Percentiles rank a stretch among this genome's conserved stretches.
phyloP scores from a whole-genome alignment of 495 filamentous ascomycete genomes.

The Daldinia caldariorum region DNA sequence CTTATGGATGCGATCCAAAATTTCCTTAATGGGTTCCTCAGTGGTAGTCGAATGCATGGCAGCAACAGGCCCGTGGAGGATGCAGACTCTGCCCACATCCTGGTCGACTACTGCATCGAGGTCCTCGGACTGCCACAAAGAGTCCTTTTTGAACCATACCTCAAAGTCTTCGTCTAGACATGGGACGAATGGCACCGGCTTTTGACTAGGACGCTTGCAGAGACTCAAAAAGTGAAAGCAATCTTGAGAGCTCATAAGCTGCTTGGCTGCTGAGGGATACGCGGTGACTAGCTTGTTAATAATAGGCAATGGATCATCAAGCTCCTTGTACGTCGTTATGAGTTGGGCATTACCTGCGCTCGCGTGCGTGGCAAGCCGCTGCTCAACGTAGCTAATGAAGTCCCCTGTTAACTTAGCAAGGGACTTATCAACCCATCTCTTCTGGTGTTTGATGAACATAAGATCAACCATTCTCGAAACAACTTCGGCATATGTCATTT shows the following conservation, averaged over 20 bases:
- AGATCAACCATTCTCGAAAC: constrained; percentile 84
- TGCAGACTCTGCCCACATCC: constrained; percentile 84
- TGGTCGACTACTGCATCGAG: constrained; percentile 84
- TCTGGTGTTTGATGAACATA: constrained; percentile 86
- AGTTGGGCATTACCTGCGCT: constrained; percentile 65
- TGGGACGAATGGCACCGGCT: constrained; percentile 87
- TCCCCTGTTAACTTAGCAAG: constrained; percentile 77
- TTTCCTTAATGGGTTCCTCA: constrained; percentile 82
- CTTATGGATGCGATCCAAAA: constrained; percentile 78
- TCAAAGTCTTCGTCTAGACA: constrained; percentile 85
- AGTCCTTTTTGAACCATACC: constrained; percentile 94
- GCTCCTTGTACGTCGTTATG: constrained; percentile 74
- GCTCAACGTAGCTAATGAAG: constrained; percentile 85
- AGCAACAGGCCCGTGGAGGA: constrained; percentile 85
- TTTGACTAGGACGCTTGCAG: constrained; percentile 82
- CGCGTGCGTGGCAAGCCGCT: constrained; percentile 71
- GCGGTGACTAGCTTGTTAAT: constrained; percentile 70
- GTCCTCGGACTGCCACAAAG: constrained; percentile 90
- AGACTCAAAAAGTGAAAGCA: constrained; percentile 83
- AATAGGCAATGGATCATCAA: constrained; percentile 73
- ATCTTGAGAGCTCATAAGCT: constrained; percentile 87
- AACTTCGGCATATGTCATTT: constrained; percentile 89
- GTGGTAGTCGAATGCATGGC: constrained; percentile 78
- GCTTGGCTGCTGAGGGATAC: constrained; percentile 74
- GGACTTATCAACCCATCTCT: constrained; percentile 82